A percentile compares a stretch with the other conserved stretches of the same genome.
Evolutionary conservation across 306 rosid genomes (phyloP).

Genomic region (Cicer arietinum): DNA sequence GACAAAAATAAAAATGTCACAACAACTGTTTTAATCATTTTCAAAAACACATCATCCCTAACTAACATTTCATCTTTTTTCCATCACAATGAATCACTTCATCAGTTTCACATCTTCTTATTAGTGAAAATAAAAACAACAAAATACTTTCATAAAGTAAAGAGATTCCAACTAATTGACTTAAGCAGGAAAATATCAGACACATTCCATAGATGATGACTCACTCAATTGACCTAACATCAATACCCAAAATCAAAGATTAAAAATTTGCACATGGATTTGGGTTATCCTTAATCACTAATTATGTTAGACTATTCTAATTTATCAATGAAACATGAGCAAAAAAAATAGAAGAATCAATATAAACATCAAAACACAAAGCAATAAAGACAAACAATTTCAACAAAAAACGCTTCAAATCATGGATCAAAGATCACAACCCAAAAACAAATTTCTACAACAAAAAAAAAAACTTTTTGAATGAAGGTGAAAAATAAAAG

Average conservation of each 20-base stretch:
- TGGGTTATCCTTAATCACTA: slow-evolving; percentile 7
- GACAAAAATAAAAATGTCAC: too few relatives aligned
- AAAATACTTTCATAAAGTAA: too few relatives aligned
- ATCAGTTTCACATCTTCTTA: too few relatives aligned
- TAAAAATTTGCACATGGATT: background rate
- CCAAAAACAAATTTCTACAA: slow-evolving; percentile 10
- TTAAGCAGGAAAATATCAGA: background rate
- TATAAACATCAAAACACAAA: background rate
- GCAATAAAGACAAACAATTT: background rate
- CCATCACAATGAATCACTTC: too few relatives aligned
- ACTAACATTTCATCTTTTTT: too few relatives aligned
- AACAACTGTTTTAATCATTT: too few relatives aligned
- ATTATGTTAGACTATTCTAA: background rate
- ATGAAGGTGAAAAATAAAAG: background rate
- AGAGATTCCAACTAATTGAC: too few relatives aligned
- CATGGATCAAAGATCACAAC: slow-evolving; percentile 9
- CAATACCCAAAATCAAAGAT: slow-evolving; percentile 2
- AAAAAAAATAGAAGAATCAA: background rate
- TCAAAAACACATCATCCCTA: too few relatives aligned
- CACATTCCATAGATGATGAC: slow-evolving; percentile 16
- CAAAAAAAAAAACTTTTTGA: background rate
- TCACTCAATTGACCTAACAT: slow-evolving; percentile 18
- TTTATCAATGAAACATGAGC: background rate
- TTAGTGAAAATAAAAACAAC: too few relatives aligned
- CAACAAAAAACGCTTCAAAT: slow-evolving; percentile 35